Evolutionary conservation across 176 grass and related monocot species (phyloP).

Genomic region (Oryza glaberrima): DNA sequence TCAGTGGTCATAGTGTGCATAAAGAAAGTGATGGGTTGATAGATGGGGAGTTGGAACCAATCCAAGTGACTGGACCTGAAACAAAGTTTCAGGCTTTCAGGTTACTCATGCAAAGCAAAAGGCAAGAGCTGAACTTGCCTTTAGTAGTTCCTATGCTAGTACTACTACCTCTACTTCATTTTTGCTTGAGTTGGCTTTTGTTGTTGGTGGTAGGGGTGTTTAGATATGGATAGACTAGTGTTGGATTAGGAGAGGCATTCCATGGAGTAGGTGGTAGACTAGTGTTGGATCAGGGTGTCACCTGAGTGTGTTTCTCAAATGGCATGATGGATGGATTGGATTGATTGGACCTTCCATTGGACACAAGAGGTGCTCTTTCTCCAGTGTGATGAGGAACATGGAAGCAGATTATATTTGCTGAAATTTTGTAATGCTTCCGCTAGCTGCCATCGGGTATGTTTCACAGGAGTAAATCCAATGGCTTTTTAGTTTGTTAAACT

Average conservation of each 20-base stretch:
- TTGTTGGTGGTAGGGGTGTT: not conserved
- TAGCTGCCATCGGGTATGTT: not conserved
- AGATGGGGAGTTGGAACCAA: not conserved
- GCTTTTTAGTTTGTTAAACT: not conserved
- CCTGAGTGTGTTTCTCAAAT: constrained; percentile 9
- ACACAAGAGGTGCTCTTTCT: constrained; percentile 1
- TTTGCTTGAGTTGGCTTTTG: not conserved
- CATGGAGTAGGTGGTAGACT: not conserved
- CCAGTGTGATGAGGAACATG: not conserved
- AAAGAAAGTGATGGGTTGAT: not conserved
- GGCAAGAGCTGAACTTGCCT: not conserved
- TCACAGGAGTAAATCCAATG: not conserved
- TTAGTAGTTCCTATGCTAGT: not conserved
- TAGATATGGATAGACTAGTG: not conserved
- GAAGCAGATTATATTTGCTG: not conserved
- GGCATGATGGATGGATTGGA: not conserved
- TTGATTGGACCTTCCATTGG: constrained; percentile 48
- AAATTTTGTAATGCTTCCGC: not conserved
- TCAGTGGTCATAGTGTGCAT: not conserved
- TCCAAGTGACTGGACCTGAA: not conserved
- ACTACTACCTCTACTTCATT: not conserved
- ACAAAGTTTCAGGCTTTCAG: not conserved
- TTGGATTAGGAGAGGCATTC: not conserved
- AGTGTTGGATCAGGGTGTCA: not conserved
- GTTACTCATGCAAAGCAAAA: not conserved